A percentile compares a stretch with the other conserved stretches of the same genome.
Conservation (phyloP, 1,139 yeast species). For the Lodderomyces jiufengensis region DNA sequence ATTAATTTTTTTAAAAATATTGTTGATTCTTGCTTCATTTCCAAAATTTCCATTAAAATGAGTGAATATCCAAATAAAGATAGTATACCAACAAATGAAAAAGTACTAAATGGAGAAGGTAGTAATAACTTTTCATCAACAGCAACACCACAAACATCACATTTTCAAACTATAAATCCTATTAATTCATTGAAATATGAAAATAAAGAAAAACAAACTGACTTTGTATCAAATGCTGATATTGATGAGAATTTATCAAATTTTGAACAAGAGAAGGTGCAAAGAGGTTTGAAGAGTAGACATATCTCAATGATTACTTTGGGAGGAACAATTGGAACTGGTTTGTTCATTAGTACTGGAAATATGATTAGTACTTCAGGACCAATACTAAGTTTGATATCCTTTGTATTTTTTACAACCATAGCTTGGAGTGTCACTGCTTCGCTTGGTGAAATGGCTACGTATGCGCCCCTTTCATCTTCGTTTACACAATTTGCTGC, state of each 20-base stretch:
- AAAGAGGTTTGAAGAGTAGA: slow-evolving; percentile 49
- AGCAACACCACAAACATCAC: slow-evolving; percentile 6
- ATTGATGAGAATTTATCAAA: not conserved
- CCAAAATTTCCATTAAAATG: no score
- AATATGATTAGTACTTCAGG: slow-evolving; percentile 53
- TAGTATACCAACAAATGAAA: slow-evolving; percentile 3
- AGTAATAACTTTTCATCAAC: no score
- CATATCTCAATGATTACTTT: slow-evolving; percentile 72
- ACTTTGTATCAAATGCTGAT: no score
- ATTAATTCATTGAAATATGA: slow-evolving; percentile 8
- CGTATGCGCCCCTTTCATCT: slow-evolving; percentile 65
- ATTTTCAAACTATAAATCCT: slow-evolving; percentile 7
- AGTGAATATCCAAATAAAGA: no score
- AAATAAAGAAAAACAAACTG: slow-evolving; percentile 9
- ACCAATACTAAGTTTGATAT: slow-evolving; percentile 65
- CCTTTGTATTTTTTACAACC: slow-evolving; percentile 64
- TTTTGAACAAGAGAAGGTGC: slow-evolving; percentile 17
- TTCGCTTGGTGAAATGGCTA: slow-evolving; percentile 74
- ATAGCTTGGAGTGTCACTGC: slow-evolving; percentile 65
- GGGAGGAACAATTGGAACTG: slow-evolving; percentile 56
- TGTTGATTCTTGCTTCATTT: no score
- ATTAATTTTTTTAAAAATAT: no score
- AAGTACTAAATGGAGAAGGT: slow-evolving; percentile 5
- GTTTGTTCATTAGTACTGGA: slow-evolving; percentile 57
- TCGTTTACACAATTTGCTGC: slow-evolving; percentile 55